Conservation (phyloP, 1,284 basidiomycete genomes). For the Rhodotorula glutinis region DNA sequence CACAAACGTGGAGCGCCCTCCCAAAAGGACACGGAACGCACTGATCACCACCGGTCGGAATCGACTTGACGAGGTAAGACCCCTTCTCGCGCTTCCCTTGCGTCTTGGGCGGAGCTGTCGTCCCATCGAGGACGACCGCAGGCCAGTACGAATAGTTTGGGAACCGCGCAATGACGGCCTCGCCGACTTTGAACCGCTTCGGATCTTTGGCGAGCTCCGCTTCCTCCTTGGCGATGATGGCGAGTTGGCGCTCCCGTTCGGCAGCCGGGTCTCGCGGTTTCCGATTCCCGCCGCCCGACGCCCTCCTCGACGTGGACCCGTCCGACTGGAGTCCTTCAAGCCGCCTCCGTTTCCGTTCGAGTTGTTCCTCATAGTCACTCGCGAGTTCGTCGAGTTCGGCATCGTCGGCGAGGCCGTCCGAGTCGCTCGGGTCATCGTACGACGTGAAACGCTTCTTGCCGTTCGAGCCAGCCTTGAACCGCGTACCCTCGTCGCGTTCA, state of each 20-base stretch:
- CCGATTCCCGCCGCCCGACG: neutral
- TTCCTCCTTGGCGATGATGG: neutral
- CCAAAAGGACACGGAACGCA: neutral
- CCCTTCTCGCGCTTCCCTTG: conserved; percentile 12
- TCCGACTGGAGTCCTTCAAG: neutral
- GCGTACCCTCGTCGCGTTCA: neutral
- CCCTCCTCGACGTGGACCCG: neutral
- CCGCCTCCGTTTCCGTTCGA: neutral
- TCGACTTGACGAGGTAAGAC: conserved; percentile 15
- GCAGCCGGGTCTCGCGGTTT: neutral
- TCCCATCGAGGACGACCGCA: conserved; percentile 10
- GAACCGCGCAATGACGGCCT: conserved; percentile 5
- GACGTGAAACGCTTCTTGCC: conserved; percentile 6
- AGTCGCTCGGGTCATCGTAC: conserved; percentile 1
- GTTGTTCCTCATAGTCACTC: conserved; percentile 14
- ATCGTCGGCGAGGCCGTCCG: neutral
- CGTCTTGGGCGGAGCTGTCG: neutral
- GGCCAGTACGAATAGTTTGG: conserved; percentile 14
- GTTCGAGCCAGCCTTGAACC: neutral
- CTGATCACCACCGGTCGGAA: conserved; percentile 17
- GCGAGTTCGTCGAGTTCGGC: conserved; percentile 20
- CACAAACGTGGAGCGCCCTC: no score
- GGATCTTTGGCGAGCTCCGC: neutral
- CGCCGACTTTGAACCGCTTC: conserved; percentile 3
- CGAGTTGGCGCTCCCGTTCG: neutral